Evolutionary conservation across 2,329 filamentous ascomycete genomes (phyloP).

Genomic region (Pestalotiopsis sp.): DNA sequence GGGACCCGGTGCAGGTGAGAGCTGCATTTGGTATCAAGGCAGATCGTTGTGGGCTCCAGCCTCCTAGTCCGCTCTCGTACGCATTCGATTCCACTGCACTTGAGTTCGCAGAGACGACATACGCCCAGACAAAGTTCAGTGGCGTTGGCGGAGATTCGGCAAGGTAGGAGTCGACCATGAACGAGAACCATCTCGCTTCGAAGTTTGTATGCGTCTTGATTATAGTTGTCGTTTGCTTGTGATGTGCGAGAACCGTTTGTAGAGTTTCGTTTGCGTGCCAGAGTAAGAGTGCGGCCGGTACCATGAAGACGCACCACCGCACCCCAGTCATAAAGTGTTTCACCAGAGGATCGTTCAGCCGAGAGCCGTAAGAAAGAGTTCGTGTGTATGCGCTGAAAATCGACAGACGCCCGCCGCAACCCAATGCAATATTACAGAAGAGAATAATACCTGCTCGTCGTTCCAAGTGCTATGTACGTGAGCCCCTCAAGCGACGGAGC

Average conservation of each 20-base stretch:
- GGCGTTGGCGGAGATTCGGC: not conserved
- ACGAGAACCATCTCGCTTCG: not conserved
- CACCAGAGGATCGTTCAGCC: conserved; percentile 7
- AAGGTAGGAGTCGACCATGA: not conserved
- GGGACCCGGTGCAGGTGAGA: not conserved
- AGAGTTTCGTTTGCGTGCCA: not conserved
- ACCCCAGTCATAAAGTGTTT: not conserved
- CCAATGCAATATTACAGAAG: conserved; percentile 52
- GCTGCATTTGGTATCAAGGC: not conserved
- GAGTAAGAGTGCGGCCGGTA: not conserved
- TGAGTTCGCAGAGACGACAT: not conserved
- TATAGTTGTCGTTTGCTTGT: not conserved
- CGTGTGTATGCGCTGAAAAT: conserved; percentile 26
- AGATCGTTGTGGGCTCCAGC: not conserved
- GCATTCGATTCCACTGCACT: not conserved
- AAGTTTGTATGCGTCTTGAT: not conserved
- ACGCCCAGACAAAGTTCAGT: not conserved
- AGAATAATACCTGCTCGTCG: conserved; percentile 30
- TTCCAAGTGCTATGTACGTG: conserved; percentile 35
- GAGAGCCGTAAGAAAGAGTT: conserved; percentile 20
- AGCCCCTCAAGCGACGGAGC: conserved; percentile 18
- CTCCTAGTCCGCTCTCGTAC: not conserved
- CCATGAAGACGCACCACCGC: not conserved
- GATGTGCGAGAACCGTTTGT: not conserved
- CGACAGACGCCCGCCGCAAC: conserved; percentile 31